phyloP scores from a whole-genome alignment of 108 stramenopile species.

The Pseudonitzschia multiseries region DNA sequence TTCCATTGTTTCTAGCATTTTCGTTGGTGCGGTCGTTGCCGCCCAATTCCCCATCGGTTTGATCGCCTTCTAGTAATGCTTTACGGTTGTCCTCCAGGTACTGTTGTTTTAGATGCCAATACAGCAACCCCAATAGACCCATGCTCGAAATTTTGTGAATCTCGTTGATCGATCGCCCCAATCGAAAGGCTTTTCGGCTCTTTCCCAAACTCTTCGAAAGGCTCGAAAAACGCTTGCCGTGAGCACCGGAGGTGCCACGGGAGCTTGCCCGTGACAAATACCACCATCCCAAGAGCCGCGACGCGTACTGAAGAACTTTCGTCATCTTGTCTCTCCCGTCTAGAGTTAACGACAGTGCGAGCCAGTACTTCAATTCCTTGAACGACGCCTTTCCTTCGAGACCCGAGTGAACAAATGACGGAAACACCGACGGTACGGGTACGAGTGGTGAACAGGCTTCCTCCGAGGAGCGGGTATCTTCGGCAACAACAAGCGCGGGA shows the following conservation, averaged over 20 bases:
- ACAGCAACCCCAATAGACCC: conserved; percentile 45
- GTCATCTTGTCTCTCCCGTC: conserved; percentile 86
- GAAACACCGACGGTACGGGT: not conserved
- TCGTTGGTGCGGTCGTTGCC: not conserved
- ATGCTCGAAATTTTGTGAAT: conserved; percentile 55
- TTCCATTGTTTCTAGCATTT: not conserved
- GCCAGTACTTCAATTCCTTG: conserved; percentile 52
- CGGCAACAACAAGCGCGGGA: too few relatives aligned
- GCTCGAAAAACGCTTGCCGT: conserved; percentile 36
- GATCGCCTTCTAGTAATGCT: conserved; percentile 2
- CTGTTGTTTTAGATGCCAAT: conserved; percentile 38
- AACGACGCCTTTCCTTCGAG: conserved; percentile 34
- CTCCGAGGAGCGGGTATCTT: not conserved
- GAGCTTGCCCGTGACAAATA: conserved; percentile 25
- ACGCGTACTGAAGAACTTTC: conserved; percentile 67
- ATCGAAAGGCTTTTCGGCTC: conserved; percentile 75
- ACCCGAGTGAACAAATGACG: conserved; percentile 28
- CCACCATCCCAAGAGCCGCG: conserved; percentile 65
- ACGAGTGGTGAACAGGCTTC: not conserved
- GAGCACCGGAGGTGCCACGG: not conserved
- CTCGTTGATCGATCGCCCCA: conserved; percentile 73
- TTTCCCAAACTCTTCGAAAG: conserved; percentile 58
- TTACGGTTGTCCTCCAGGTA: conserved; percentile 3
- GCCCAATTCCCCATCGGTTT: not conserved
- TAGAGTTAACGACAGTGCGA: conserved; percentile 63